Percentiles rank a stretch among this genome's conserved stretches.
These are phyloP conservation scores for Colletotrichum aenigma DNA, from an alignment of 2,329 filamentous ascomycete species.

Conservation along the genomic window DNA sequence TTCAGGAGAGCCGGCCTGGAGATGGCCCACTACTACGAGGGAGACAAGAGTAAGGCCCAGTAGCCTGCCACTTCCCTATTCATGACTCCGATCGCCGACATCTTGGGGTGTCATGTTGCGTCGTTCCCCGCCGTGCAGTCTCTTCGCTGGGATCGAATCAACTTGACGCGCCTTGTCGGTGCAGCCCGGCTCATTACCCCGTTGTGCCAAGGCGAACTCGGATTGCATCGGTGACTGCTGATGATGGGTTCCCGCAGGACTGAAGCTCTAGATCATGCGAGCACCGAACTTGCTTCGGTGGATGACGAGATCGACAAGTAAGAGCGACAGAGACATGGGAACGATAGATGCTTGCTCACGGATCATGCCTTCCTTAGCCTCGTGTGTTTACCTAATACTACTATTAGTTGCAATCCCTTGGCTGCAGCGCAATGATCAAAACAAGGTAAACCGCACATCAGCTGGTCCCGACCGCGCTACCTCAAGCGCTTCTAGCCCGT, in stretches of 20 bases:
- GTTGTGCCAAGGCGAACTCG: background rate
- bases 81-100: background rate
- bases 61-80: constrained; percentile 8
- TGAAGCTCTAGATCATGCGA: background rate
- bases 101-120: background rate
- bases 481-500: background rate
- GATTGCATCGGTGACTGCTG: constrained; percentile 8
- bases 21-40: constrained; percentile 95
- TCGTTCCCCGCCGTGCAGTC: background rate
- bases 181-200: background rate
- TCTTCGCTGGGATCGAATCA: background rate
- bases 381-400: background rate
- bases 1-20: constrained; percentile 91
- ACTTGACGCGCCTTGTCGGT: background rate
- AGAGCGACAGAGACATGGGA: background rate
- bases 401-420: background rate
- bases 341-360: background rate
- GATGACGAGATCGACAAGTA: background rate
- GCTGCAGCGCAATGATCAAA: background rate
- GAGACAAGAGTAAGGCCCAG: constrained; percentile 50
- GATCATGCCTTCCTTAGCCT: background rate
- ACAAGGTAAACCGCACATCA: background rate
- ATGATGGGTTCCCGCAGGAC: background rate
- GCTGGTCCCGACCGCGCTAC: background rate
- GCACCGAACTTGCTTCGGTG: background rate